A percentile compares a stretch with the other conserved stretches of the same genome.
Evolutionary conservation across 257 asterid genomes (phyloP).

Genomic region (Plantago major): DNA sequence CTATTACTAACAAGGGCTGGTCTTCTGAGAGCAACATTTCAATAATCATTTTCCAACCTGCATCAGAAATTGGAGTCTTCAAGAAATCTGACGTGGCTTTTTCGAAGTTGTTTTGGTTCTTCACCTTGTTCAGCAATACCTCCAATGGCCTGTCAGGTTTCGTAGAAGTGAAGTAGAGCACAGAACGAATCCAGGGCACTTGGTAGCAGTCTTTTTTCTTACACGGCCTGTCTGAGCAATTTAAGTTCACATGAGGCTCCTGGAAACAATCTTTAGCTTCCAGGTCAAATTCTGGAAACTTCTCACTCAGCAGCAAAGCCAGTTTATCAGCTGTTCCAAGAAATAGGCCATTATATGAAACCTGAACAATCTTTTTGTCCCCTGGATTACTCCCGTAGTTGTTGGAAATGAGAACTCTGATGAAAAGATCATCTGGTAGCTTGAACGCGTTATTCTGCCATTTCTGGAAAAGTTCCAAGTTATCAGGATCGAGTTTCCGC

Average conservation of each 20-base stretch:
- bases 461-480: slow-evolving; percentile 15
- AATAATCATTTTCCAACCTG: slow-evolving; percentile 25
- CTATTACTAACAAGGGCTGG: slow-evolving; percentile 25
- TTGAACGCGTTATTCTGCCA: slow-evolving; percentile 29
- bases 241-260: not conserved
- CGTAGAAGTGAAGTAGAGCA: slow-evolving; percentile 19
- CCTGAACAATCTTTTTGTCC: slow-evolving; percentile 10
- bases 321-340: slow-evolving; percentile 27
- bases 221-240: slow-evolving; percentile 22
- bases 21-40: slow-evolving; percentile 18
- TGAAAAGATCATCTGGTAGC: slow-evolving; percentile 16
- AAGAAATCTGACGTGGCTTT: slow-evolving; percentile 32
- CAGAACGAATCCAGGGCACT: slow-evolving; percentile 28
- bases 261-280: slow-evolving; percentile 18
- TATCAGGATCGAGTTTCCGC: slow-evolving; percentile 5
- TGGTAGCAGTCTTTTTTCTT: slow-evolving; percentile 20
- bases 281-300: slow-evolving; percentile 22
- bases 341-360: slow-evolving; percentile 24
- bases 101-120: not conserved
- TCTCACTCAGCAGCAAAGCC: not conserved
- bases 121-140: slow-evolving; percentile 2
- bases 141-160: slow-evolving; percentile 7
- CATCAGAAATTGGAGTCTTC: slow-evolving; percentile 17
- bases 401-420: slow-evolving; percentile 18
- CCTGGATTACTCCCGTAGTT: not conserved